Conservation (phyloP, 208 protist genomes). For the Acanthamoeba sp. region DNA sequence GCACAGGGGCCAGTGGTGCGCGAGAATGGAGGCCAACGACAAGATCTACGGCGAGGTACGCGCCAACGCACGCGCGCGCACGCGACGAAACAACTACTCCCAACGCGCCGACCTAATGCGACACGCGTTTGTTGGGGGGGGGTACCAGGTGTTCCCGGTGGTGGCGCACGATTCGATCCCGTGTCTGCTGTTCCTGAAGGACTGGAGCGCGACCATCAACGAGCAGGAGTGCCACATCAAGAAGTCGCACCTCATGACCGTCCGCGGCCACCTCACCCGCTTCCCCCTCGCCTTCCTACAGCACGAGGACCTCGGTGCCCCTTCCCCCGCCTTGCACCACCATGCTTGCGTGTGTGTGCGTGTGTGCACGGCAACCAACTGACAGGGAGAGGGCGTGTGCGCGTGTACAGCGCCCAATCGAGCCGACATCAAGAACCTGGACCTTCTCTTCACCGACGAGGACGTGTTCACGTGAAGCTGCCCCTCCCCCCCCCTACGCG, state of each 20-base stretch:
- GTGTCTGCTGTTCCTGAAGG: constrained; percentile 63
- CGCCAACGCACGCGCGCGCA: background rate
- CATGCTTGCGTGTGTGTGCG: background rate
- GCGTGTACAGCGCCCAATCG: background rate
- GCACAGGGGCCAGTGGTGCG: constrained; percentile 28
- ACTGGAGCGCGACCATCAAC: constrained; percentile 55
- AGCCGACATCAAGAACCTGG: constrained; percentile 50
- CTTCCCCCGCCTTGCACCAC: background rate
- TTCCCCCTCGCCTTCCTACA: constrained; percentile 59
- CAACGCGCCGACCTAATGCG: no score
- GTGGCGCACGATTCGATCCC: constrained; percentile 62
- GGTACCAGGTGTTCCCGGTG: background rate
- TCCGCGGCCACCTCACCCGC: constrained; percentile 40
- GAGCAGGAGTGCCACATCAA: constrained; percentile 63
- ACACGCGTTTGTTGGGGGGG: background rate
- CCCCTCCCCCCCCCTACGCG: no score
- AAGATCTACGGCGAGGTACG: constrained; percentile 44
- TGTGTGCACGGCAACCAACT: no score
- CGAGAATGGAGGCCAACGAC: constrained; percentile 42
- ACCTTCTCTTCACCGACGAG: constrained; percentile 59
- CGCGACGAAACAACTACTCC: background rate
- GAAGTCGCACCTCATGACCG: constrained; percentile 50
- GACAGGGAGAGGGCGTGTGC: background rate
- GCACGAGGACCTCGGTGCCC: constrained; percentile 55
- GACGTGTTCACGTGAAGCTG: constrained; percentile 39